Conservation (phyloP, 2,329 filamentous ascomycete species). For the Fusarium sp. region DNA sequence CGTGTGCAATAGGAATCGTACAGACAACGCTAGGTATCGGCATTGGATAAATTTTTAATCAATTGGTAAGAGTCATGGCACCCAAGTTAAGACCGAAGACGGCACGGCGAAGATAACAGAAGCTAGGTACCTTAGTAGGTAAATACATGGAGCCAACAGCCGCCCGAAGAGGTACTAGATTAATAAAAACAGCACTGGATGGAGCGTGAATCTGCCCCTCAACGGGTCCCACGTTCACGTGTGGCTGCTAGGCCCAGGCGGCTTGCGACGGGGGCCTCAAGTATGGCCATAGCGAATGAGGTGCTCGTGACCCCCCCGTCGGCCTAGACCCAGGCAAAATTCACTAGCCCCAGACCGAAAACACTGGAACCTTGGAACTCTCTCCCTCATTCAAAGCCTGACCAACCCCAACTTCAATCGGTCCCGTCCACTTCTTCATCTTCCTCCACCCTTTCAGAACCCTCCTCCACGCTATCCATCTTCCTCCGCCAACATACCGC, state of each 20-base stretch:
- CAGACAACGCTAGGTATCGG: not conserved
- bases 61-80: constrained; percentile 29
- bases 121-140: no score
- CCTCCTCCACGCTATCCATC: constrained; percentile 22
- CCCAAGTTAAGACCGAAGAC: constrained; percentile 2
- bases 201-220: constrained; percentile 26
- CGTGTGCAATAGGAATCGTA: constrained; percentile 14
- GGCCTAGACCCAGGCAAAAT: constrained; percentile 34
- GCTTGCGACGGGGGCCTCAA: constrained; percentile 22
- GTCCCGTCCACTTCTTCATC: constrained; percentile 32
- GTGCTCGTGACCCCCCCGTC: constrained; percentile 32
- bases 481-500: not conserved
- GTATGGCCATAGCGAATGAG: constrained; percentile 38
- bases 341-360: constrained; percentile 41
- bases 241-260: constrained; percentile 28
- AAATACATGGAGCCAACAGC: constrained; percentile 1
- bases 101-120: constrained; percentile 16
- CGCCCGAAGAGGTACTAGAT: constrained; percentile 19
- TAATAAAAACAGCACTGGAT: constrained; percentile 11
- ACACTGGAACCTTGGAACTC: constrained; percentile 29
- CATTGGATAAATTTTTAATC: not conserved
- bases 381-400: constrained; percentile 39
- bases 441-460: constrained; percentile 39
- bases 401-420: constrained; percentile 33
- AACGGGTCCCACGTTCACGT: constrained; percentile 23